Percentiles rank a stretch among this genome's conserved stretches.
Conservation (phyloP, 805 yeast genomes). For the Starmerella scarabaei region DNA sequence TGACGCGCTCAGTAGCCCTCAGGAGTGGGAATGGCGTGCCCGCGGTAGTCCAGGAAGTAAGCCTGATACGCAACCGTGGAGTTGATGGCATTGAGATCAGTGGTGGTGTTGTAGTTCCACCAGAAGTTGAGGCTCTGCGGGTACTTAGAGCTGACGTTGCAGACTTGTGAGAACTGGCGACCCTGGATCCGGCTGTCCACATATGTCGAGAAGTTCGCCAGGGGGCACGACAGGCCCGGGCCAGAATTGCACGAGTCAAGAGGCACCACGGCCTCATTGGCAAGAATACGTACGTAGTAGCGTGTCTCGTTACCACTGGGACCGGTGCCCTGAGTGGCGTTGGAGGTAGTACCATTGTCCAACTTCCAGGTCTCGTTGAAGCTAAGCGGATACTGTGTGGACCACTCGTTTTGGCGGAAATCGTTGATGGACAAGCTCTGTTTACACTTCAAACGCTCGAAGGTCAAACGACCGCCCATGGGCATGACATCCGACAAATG, state of each 20-base stretch:
- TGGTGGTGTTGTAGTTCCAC: conserved; percentile 24
- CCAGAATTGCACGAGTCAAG: conserved; percentile 37
- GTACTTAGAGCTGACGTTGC: conserved; percentile 12
- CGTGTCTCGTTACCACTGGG: conserved; percentile 14
- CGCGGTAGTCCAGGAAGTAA: background rate
- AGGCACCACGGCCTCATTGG: conserved; percentile 45
- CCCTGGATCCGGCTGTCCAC: conserved; percentile 12
- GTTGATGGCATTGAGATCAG: conserved; percentile 8
- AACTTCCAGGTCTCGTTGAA: conserved; percentile 13
- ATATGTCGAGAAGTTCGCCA: conserved; percentile 19
- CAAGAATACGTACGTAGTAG: conserved; percentile 36
- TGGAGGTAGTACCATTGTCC: conserved; percentile 1
- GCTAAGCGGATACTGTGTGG: conserved; percentile 14
- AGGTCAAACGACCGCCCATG: conserved; percentile 23
- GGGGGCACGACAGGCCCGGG: conserved; percentile 39
- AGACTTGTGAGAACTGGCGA: conserved; percentile 10
- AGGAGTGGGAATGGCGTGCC: too few relatives aligned
- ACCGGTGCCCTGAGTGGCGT: conserved; percentile 5
- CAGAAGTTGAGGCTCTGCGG: conserved; percentile 20
- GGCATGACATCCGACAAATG: conserved; percentile 32
- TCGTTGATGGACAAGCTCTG: conserved; percentile 15
- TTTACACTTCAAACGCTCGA: conserved; percentile 31
- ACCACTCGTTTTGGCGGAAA: conserved; percentile 8
- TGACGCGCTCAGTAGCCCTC: too few relatives aligned
- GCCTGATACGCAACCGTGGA: conserved; percentile 8